These are phyloP conservation scores for Penicillium arizonense DNA, from an alignment of 495 filamentous ascomycete genomes.

Conservation along the genomic window DNA sequence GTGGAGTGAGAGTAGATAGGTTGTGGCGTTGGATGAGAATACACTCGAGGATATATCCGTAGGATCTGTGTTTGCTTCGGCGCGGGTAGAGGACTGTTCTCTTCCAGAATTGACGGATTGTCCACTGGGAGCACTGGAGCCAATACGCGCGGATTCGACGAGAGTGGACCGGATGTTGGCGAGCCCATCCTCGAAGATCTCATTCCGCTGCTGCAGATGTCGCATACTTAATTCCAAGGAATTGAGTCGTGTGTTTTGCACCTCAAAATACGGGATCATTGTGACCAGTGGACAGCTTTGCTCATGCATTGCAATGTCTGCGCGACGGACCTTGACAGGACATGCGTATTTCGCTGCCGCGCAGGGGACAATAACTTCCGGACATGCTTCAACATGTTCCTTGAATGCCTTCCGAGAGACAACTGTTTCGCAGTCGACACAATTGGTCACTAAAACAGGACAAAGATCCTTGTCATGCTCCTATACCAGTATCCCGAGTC, in stretches of 20 bases:
- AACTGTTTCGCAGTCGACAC: slow-evolving; percentile 51
- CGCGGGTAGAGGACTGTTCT: neutral
- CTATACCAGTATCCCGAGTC: slow-evolving; percentile 14
- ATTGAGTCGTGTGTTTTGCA: slow-evolving; percentile 55
- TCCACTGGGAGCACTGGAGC: neutral
- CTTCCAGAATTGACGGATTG: slow-evolving; percentile 4
- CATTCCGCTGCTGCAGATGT: slow-evolving; percentile 55
- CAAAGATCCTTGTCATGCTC: slow-evolving; percentile 52
- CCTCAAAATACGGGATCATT: slow-evolving; percentile 57
- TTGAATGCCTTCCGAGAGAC: slow-evolving; percentile 49
- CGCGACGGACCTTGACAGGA: slow-evolving; percentile 46
- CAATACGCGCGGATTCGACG: slow-evolving; percentile 32
- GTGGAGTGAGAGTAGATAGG: slow-evolving; percentile 65
- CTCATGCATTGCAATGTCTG: slow-evolving; percentile 50
- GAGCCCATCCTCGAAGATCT: slow-evolving; percentile 56
- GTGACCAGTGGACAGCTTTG: slow-evolving; percentile 55
- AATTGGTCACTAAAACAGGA: slow-evolving; percentile 46
- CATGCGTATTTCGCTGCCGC: slow-evolving; percentile 58
- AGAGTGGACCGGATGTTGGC: slow-evolving; percentile 45
- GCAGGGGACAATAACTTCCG: slow-evolving; percentile 53
- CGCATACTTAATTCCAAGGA: slow-evolving; percentile 56
- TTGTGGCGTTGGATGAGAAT: slow-evolving; percentile 40
- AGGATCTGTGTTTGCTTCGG: slow-evolving; percentile 9
- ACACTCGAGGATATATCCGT: slow-evolving; percentile 20
- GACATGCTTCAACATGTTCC: slow-evolving; percentile 51